phyloP scores from a whole-genome alignment of 2,329 filamentous ascomycete genomes.

The Paraphaeosphaeria sporulosa region DNA sequence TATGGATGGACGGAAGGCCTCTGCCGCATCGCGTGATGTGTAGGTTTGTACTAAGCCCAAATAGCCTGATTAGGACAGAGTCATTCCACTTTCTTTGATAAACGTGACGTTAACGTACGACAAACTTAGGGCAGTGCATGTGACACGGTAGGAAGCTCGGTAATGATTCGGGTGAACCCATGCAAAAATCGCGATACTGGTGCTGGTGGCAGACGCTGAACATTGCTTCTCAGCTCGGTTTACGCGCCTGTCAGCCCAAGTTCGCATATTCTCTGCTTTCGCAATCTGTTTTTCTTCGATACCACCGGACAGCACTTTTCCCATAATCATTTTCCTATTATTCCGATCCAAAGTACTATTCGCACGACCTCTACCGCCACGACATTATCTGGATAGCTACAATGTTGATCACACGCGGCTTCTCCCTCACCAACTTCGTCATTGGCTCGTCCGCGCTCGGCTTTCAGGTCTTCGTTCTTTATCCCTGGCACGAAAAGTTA shows the following conservation, averaged over 20 bases:
- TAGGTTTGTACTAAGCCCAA: neutral
- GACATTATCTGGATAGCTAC: neutral
- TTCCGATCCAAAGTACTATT: neutral
- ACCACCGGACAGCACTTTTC: neutral
- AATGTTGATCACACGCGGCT: slow-evolving; percentile 58
- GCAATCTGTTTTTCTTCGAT: neutral
- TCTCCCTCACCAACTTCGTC: slow-evolving; percentile 71
- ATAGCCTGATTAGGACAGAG: slow-evolving; percentile 2
- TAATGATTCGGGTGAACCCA: neutral
- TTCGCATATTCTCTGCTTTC: neutral
- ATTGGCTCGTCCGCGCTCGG: slow-evolving; percentile 70
- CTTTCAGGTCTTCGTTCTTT: slow-evolving; percentile 74
- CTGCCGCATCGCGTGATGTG: slow-evolving; percentile 5
- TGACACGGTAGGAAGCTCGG: neutral
- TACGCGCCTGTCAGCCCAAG: neutral
- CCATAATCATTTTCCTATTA: neutral
- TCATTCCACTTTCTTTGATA: slow-evolving; percentile 7
- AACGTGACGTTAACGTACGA: neutral
- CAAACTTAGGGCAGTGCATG: neutral
- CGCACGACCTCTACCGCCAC: neutral
- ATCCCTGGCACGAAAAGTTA: slow-evolving; percentile 74
- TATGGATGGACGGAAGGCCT: neutral
- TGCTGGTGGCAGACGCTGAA: neutral
- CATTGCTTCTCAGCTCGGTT: neutral
- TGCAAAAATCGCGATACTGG: too few species aligned